These are phyloP conservation scores for Zoysia pacifica DNA, from an alignment of 176 grass and related monocot genomes.

Conservation along the genomic window DNA sequence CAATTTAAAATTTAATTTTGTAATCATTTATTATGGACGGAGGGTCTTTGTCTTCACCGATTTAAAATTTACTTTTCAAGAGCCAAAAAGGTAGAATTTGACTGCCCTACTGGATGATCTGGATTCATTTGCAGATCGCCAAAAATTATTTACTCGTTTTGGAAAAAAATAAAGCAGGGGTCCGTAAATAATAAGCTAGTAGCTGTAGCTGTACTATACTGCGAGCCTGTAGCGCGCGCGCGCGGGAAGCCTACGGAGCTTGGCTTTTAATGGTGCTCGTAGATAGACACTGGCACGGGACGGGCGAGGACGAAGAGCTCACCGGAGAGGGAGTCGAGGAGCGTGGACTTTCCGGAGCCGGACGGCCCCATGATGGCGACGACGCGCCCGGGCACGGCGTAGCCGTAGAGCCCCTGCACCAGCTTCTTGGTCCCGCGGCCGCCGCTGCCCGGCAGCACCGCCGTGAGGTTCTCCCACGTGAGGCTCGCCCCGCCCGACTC, in stretches of 20 bases:
- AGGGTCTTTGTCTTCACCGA: neutral
- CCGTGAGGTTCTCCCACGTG: slow-evolving; percentile 96
- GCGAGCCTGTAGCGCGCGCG: neutral
- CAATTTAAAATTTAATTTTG: neutral
- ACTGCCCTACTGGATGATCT: neutral
- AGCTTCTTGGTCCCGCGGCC: slow-evolving; percentile 68
- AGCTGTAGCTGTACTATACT: neutral
- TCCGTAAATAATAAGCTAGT: neutral
- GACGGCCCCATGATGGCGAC: slow-evolving; percentile 96
- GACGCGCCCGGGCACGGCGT: slow-evolving; percentile 82
- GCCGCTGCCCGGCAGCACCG: slow-evolving; percentile 69
- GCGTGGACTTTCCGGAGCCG: slow-evolving; percentile 96
- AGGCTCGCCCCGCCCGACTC: slow-evolving; percentile 64
- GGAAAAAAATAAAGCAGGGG: neutral
- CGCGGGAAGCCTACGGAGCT: neutral
- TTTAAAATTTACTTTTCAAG: neutral
- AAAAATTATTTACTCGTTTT: neutral
- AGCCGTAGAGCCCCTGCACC: slow-evolving; percentile 75
- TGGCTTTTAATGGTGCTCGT: neutral
- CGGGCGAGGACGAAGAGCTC: neutral
- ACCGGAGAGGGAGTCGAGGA: slow-evolving; percentile 95
- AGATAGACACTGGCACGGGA: neutral
- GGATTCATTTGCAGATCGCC: neutral
- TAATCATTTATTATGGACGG: too few relatives aligned
- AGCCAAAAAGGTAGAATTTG: neutral